A percentile compares a stretch with the other conserved stretches of the same genome.
These are phyloP conservation scores for Akanthomyces uredinophilus DNA, from an alignment of 2,329 filamentous ascomycete species.

Conservation along the genomic window DNA sequence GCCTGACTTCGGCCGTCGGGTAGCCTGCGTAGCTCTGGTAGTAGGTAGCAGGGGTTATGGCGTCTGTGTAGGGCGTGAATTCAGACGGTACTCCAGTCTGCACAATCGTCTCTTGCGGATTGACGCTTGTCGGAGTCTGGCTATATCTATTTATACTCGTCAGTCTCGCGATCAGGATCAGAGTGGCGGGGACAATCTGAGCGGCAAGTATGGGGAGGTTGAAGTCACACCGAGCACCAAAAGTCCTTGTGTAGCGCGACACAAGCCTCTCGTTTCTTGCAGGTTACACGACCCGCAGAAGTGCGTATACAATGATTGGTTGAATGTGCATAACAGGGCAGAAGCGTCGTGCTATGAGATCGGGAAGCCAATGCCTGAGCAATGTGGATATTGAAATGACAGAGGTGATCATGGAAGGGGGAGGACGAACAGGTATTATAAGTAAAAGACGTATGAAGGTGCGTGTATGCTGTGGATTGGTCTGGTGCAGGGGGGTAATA, in stretches of 20 bases:
- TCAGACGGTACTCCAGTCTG: too few species aligned
- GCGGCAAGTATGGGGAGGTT: neutral
- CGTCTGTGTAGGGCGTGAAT: too few species aligned
- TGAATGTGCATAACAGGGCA: neutral
- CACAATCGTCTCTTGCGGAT: neutral
- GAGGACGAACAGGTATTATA: slow-evolving; percentile 3
- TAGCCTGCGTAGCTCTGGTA: neutral
- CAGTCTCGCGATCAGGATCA: slow-evolving; percentile 1
- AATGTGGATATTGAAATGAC: neutral
- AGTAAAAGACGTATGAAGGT: neutral
- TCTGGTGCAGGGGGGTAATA: neutral
- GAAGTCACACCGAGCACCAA: neutral
- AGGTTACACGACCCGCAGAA: slow-evolving; percentile 2
- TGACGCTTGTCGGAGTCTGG: neutral
- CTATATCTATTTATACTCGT: slow-evolving; percentile 5
- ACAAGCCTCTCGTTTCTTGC: neutral
- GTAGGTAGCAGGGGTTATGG: neutral
- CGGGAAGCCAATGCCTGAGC: neutral
- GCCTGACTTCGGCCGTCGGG: neutral
- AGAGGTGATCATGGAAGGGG: neutral
- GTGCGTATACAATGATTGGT: slow-evolving; percentile 6
- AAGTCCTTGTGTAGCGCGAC: neutral
- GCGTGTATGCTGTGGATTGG: neutral
- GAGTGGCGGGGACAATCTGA: neutral
- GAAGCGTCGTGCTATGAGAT: neutral